A percentile compares a stretch with the other conserved stretches of the same genome.
Evolutionary conservation across 2,329 filamentous ascomycete species (phyloP).

Genomic region (Escovopsis sp.): DNA sequence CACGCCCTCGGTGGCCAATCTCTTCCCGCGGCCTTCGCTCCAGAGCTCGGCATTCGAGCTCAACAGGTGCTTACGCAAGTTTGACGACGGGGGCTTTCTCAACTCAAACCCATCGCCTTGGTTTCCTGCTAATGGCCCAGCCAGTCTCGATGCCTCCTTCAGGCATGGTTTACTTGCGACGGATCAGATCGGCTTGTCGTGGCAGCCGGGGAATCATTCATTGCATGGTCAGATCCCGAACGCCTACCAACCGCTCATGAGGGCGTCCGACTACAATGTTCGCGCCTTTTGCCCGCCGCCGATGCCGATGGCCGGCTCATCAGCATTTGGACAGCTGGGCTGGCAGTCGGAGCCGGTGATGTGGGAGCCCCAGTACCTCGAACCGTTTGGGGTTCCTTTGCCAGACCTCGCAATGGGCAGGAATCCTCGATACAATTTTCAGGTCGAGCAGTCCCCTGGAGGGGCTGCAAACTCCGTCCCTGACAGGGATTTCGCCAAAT

Average conservation of each 20-base stretch:
- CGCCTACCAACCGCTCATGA: slow-evolving; percentile 19
- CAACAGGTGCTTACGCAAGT: background rate
- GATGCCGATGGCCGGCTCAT: slow-evolving; percentile 15
- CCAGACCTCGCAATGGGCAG: background rate
- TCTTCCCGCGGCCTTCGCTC: slow-evolving; percentile 5
- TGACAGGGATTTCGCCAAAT: background rate
- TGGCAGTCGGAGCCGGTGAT: slow-evolving; percentile 6
- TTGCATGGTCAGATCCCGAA: slow-evolving; percentile 9
- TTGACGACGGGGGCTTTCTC: background rate
- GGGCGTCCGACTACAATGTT: slow-evolving; percentile 23
- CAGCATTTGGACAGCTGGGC: slow-evolving; percentile 15
- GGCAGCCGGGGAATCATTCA: slow-evolving; percentile 3
- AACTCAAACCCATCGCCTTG: slow-evolving; percentile 1
- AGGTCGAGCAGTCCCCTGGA: background rate
- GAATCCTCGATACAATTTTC: background rate
- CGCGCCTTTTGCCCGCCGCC: slow-evolving; percentile 24
- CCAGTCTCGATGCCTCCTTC: slow-evolving; percentile 1
- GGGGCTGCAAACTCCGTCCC: background rate
- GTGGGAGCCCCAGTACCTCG: slow-evolving; percentile 4
- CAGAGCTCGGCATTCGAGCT: slow-evolving; percentile 2
- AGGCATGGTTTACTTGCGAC: background rate
- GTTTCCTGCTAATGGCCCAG: background rate
- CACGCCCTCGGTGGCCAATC: slow-evolving; percentile 18
- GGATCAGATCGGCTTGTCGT: slow-evolving; percentile 1
- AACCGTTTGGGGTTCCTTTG: background rate